Percentiles rank a stretch among this genome's conserved stretches.
Conservation (phyloP, 345 rosid genomes). For the Eucalyptus lansdowneana region DNA sequence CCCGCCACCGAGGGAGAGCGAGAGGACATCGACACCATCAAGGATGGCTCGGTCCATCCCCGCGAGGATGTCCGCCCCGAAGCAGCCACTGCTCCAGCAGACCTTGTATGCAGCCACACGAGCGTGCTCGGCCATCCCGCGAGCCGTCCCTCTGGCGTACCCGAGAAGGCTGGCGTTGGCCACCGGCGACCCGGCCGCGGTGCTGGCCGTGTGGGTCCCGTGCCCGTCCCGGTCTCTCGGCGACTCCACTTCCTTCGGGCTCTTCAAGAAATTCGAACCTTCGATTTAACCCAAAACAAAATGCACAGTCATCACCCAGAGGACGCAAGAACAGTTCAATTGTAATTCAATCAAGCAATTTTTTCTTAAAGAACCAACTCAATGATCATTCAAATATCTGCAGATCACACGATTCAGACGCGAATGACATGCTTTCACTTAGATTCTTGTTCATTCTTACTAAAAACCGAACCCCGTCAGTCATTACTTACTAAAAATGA, state of each 20-base stretch:
- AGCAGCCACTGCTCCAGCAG: slow-evolving; percentile 68
- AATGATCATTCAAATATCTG: neutral
- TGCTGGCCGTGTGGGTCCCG: slow-evolving; percentile 80
- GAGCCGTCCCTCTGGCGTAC: slow-evolving; percentile 69
- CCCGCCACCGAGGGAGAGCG: slow-evolving; percentile 86
- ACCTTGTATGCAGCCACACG: slow-evolving; percentile 82
- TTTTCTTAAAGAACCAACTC: neutral
- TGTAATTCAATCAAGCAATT: neutral
- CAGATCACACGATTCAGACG: neutral
- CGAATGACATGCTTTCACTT: neutral
- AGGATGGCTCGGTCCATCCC: slow-evolving; percentile 77
- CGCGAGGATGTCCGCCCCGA: slow-evolving; percentile 79
- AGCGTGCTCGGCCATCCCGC: slow-evolving; percentile 73
- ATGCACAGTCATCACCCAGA: neutral
- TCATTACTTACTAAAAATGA: too few species aligned
- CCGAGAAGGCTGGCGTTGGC: slow-evolving; percentile 69
- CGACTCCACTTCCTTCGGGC: slow-evolving; percentile 37
- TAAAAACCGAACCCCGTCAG: neutral
- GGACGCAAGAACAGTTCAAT: neutral
- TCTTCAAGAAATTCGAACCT: slow-evolving; percentile 22
- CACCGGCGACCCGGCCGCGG: slow-evolving; percentile 73
- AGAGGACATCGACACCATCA: slow-evolving; percentile 81
- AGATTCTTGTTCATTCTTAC: neutral
- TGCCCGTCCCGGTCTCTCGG: slow-evolving; percentile 82
- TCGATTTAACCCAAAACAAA: neutral